A percentile compares a stretch with the other conserved stretches of the same genome.
Evolutionary conservation across 2,329 filamentous ascomycete species (phyloP).

Genomic region (Dactylonectria macrodidyma): DNA sequence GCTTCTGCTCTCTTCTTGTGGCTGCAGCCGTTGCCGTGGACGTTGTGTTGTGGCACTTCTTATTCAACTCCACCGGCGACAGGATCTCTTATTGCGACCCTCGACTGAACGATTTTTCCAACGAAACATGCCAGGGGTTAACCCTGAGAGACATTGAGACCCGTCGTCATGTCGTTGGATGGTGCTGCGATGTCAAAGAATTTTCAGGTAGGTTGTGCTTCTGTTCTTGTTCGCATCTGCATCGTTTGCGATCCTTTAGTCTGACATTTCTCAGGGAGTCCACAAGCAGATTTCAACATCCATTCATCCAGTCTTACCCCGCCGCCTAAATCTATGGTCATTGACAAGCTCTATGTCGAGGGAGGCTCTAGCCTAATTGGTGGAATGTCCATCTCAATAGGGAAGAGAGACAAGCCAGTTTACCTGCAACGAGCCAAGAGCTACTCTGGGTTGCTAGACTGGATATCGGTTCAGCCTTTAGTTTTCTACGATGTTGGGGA

Average conservation of each 20-base stretch:
- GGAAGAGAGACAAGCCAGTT: background rate
- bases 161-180: slow-evolving; percentile 4
- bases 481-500: background rate
- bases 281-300: background rate
- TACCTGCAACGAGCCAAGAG: background rate
- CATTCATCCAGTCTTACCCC: background rate
- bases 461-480: background rate
- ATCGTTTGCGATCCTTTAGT: background rate
- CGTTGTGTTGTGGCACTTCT: slow-evolving; percentile 3
- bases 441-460: background rate
- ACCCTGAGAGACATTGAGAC: background rate
- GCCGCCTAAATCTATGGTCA: background rate
- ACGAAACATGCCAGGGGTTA: background rate
- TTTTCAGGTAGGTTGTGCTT: background rate
- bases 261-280: background rate
- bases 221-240: background rate
- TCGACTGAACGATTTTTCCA: background rate
- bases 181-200: background rate
- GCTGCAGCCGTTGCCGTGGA: background rate
- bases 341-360: background rate
- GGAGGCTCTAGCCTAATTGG: background rate
- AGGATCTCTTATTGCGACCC: slow-evolving; percentile 5
- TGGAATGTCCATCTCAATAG: background rate
- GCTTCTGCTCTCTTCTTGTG: slow-evolving; percentile 6
- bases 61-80: background rate